These are phyloP conservation scores for Monascus ruber DNA, from an alignment of 2,329 filamentous ascomycete genomes.

Conservation along the genomic window DNA sequence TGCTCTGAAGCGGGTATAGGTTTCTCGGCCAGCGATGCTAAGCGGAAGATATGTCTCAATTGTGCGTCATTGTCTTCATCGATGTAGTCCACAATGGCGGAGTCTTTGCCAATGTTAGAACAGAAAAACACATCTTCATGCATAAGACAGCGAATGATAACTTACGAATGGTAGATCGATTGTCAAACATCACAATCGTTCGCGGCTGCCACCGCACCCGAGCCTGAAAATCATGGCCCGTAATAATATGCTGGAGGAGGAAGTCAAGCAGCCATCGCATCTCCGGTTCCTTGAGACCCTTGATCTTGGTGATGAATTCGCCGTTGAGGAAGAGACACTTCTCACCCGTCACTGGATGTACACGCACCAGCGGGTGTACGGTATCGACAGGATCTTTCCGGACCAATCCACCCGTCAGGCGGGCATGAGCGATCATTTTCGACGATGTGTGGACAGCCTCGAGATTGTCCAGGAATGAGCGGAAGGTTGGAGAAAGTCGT, in stretches of 20 bases:
- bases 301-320: constrained; percentile 38
- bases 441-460: constrained; percentile 30
- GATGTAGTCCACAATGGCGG: constrained; percentile 40
- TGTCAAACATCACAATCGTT: constrained; percentile 42
- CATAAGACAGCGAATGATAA: constrained; percentile 2
- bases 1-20: constrained; percentile 35
- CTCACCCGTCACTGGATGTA: constrained; percentile 39
- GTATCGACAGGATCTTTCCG: constrained; percentile 35
- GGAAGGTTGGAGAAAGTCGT: constrained; percentile 41
- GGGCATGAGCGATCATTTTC: constrained; percentile 35
- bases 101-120: constrained; percentile 22
- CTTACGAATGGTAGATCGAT: constrained; percentile 37
- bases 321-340: constrained; percentile 39
- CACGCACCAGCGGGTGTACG: constrained; percentile 35
- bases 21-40: constrained; percentile 38
- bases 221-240: constrained; percentile 38
- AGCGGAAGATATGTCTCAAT: constrained; percentile 40
- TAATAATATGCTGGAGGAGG: constrained; percentile 36
- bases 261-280: constrained; percentile 36
- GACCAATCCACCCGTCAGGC: constrained; percentile 31
- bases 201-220: constrained; percentile 38
- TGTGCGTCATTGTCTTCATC: constrained; percentile 36
- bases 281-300: constrained; percentile 38
- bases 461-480: constrained; percentile 24
- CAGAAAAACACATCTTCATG: too few species aligned